Evolutionary conservation across 2,329 filamentous ascomycete species (phyloP), one percentile per base, ranked within the genome.

Genomic region (Lithohypha guttulata): DNA sequence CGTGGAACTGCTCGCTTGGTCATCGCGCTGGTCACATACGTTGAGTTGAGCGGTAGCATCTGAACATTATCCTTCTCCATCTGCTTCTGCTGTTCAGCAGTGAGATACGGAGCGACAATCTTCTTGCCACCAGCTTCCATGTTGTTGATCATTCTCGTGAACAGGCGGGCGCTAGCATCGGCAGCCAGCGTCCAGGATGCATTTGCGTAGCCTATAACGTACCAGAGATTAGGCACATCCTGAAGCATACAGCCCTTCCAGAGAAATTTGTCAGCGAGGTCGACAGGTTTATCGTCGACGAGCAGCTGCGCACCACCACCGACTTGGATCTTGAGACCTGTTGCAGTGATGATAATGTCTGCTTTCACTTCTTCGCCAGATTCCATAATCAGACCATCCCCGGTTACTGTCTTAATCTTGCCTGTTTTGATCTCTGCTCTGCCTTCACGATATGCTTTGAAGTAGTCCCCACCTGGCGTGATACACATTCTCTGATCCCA

Each of bases 401-500:
- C 51, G 0, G 64, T 69, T 6, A 77, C 64, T 9, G 54, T 60
- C 26, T 68, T 59, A 54, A 77, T 75, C 2, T 60, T 66, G 41
- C 67, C 71, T 3, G 74, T 77, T 14, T 66, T 66, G n/a, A 78
- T 60, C 31, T 64, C 59, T 1, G 68, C 69, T 40, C 65, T 68
- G 21, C 71, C 72, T 1, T 58, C 53, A 11, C 64, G 62, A 13
- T 77, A 59, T 22, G 62, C 59, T 15, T 64, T 54, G 60, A 72
- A 77, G 55, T 76, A 76, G 52, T 77, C 74, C 14, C 69, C 71
- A 40, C 75, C 67, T 0, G 71, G 71, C n/a, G 62, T 78, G 43
- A 84, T 63, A 51, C 84, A 91, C 6, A 91, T 62, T 0, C 85
- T 74, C 56, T 93, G 84, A 39, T 85, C 71, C 68, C 82, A 79